Percentiles rank a stretch among this genome's conserved stretches.
phyloP scores from a whole-genome alignment of 257 asterid genomes.

The Verbena officinalis region DNA sequence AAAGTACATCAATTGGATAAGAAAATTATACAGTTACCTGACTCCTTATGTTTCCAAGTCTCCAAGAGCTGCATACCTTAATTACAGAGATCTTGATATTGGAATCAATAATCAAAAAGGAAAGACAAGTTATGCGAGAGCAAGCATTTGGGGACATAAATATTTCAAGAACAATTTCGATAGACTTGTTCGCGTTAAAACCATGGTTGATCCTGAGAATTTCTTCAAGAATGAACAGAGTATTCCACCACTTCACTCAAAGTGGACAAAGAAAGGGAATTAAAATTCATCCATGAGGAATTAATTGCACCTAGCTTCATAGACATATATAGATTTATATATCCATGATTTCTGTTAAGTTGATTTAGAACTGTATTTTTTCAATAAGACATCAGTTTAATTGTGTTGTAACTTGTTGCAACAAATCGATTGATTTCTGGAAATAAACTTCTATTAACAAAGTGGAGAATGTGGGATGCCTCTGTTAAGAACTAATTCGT shows the following conservation, averaged over 20 bases:
- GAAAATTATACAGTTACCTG: conserved; percentile 8
- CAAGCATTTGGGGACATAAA: conserved; percentile 30
- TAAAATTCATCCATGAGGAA: no score
- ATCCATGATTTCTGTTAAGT: no score
- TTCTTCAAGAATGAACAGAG: conserved; percentile 25
- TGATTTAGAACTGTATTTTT: no score
- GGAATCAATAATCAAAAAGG: conserved; percentile 24
- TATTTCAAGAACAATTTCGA: conserved; percentile 30
- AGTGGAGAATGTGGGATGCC: no score
- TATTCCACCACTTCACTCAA: background rate
- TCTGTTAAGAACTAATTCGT: no score
- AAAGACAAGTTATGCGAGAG: conserved; percentile 12
- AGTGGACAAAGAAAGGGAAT: background rate
- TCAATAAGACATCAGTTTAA: no score
- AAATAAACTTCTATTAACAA: no score
- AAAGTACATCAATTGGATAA: conserved; percentile 23
- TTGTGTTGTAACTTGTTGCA: no score
- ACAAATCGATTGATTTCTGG: no score
- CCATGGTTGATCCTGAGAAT: background rate
- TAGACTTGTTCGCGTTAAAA: conserved; percentile 24
- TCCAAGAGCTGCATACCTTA: conserved; percentile 26
- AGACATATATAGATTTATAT: no score
- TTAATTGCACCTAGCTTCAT: no score
- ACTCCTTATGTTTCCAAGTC: conserved; percentile 24
- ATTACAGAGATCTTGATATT: conserved; percentile 30